A percentile compares a stretch with the other conserved stretches of the same genome.
These are phyloP conservation scores for Rubia yunnanensis DNA, from an alignment of 257 asterid species.

Conservation along the genomic window DNA sequence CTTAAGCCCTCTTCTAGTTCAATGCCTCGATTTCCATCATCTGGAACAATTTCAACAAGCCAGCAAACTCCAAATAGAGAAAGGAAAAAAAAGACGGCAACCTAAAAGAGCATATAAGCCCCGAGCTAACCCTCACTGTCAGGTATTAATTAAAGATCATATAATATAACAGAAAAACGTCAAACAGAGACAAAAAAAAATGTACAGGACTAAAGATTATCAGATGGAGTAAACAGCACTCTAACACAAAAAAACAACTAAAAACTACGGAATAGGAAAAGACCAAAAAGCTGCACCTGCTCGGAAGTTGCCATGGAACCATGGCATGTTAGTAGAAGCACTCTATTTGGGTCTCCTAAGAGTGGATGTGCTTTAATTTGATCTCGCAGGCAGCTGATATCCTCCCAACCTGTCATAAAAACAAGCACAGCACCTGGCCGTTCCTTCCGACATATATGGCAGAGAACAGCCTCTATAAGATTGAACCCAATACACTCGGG, in stretches of 20 bases:
- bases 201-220: not conserved
- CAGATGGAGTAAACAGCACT: not conserved
- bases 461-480: conserved; percentile 90
- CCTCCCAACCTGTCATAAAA: conserved; percentile 99
- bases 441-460: conserved; percentile 95
- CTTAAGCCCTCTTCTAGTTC: no score
- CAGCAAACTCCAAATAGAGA: not conserved
- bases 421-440: conserved; percentile 89
- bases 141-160: not conserved
- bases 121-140: not conserved
- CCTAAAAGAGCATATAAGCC: not conserved
- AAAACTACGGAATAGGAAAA: conserved; percentile 1
- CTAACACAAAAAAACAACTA: not conserved
- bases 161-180: not conserved
- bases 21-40: no score
- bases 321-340: conserved; percentile 81
- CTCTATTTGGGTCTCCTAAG: conserved; percentile 95
- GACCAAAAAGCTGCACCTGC: conserved; percentile 44
- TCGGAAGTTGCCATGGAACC: conserved; percentile 98
- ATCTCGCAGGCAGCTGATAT: conserved; percentile 92
- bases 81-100: not conserved
- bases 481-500: conserved; percentile 92
- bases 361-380: conserved; percentile 97
- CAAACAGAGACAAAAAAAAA: not conserved
- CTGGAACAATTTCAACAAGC: not conserved